These are phyloP conservation scores for Stramenopiles sp. DNA, from an alignment of 352 stramenopile species.

Conservation along the genomic window DNA sequence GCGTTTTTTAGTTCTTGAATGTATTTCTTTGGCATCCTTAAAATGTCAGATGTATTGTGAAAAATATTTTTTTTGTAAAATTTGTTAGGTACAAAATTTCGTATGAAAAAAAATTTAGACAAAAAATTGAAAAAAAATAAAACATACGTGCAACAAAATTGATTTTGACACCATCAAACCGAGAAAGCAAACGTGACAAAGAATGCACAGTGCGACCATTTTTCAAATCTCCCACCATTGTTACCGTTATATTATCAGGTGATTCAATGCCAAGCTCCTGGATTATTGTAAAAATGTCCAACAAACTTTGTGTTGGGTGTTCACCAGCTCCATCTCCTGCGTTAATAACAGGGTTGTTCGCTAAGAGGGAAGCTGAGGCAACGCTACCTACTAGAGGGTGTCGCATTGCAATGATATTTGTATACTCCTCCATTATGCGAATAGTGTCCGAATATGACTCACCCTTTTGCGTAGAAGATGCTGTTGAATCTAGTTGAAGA, in stretches of 20 bases:
- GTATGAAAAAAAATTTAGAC: no score
- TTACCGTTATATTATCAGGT: conserved; percentile 20
- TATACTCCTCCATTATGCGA: conserved; percentile 72
- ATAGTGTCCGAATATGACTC: conserved; percentile 91
- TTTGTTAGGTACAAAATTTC: no score
- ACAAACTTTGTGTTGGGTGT: conserved; percentile 88
- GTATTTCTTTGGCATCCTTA: no score
- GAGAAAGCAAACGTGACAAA: conserved; percentile 58
- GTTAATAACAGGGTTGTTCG: conserved; percentile 38
- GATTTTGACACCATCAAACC: conserved; percentile 46
- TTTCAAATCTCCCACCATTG: conserved; percentile 88
- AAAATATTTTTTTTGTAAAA: no score
- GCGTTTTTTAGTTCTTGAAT: no score
- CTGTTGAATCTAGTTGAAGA: conserved; percentile 22
- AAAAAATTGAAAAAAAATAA: no score
- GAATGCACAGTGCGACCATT: conserved; percentile 92
- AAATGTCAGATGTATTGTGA: no score
- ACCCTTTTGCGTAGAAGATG: conserved; percentile 79
- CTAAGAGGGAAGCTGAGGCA: conserved; percentile 28
- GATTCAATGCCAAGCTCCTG: conserved; percentile 25
- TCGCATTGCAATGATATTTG: conserved; percentile 64
- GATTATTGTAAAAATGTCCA: conserved; percentile 90
- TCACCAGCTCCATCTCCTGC: conserved; percentile 67
- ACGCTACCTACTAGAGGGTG: conserved; percentile 55
- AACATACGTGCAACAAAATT: conserved; percentile 66